Evolutionary conservation across 192 early-diverging fungal species (phyloP).

Genomic region (Mortierella alpina): DNA sequence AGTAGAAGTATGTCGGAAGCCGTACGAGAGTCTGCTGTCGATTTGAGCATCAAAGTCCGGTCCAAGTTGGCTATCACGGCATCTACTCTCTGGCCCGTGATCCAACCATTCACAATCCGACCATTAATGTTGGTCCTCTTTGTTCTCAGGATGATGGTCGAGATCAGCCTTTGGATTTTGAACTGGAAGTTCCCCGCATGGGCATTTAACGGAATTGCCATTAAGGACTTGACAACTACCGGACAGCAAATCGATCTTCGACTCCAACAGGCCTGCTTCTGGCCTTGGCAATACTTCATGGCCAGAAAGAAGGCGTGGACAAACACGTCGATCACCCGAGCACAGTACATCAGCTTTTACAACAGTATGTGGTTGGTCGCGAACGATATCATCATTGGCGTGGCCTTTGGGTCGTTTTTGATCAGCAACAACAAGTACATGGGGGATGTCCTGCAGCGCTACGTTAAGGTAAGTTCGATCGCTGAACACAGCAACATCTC

Average conservation of each 20-base stretch:
- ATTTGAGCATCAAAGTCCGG: slow-evolving; percentile 49
- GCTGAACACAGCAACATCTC: not conserved
- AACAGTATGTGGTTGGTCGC: slow-evolving; percentile 97
- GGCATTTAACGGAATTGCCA: slow-evolving; percentile 71
- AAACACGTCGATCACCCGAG: slow-evolving; percentile 68
- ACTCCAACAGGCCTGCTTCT: slow-evolving; percentile 86
- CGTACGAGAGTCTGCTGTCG: slow-evolving; percentile 53
- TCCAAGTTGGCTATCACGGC: slow-evolving; percentile 33
- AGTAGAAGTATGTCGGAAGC: slow-evolving; percentile 55
- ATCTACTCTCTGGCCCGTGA: slow-evolving; percentile 36
- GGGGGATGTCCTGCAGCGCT: slow-evolving; percentile 60
- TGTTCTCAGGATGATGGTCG: slow-evolving; percentile 63
- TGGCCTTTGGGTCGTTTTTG: slow-evolving; percentile 79
- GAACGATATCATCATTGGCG: slow-evolving; percentile 91
- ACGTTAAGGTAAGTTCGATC: slow-evolving; percentile 29
- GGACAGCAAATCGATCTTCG: slow-evolving; percentile 90
- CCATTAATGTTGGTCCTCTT: slow-evolving; percentile 55
- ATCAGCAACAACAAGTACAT: slow-evolving; percentile 69
- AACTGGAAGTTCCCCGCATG: slow-evolving; percentile 69
- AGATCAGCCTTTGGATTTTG: slow-evolving; percentile 66
- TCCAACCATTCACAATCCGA: slow-evolving; percentile 55
- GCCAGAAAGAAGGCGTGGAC: slow-evolving; percentile 66
- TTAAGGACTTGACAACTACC: slow-evolving; percentile 78
- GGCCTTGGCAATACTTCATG: slow-evolving; percentile 86
- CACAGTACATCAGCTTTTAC: slow-evolving; percentile 92